phyloP scores from a whole-genome alignment of 139 green algal species.

The Closterium sp. region DNA sequence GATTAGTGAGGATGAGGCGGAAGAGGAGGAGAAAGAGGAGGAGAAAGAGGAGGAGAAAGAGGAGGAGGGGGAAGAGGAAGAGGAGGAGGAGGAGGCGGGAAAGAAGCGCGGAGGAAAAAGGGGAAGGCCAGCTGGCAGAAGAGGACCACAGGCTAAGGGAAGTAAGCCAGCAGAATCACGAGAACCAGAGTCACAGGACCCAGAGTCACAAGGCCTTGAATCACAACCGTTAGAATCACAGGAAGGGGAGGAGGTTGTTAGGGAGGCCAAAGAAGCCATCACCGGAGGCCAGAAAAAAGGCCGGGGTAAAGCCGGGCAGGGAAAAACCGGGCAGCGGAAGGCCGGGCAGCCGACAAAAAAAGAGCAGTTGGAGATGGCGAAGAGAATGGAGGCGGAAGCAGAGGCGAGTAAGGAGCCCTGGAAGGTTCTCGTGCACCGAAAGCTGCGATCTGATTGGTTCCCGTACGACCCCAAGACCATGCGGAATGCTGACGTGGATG shows the following conservation, averaged over 20 bases:
- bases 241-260: background rate
- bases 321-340: background rate
- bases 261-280: background rate
- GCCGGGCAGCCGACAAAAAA: background rate
- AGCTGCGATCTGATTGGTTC: conserved; percentile 25
- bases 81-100: background rate
- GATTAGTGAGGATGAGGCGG: background rate
- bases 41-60: background rate
- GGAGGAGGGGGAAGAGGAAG: background rate
- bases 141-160: background rate
- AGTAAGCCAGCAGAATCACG: background rate
- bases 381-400: background rate
- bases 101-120: conserved; percentile 2
- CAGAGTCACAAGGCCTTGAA: background rate
- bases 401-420: conserved; percentile 17
- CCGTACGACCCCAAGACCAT: conserved; percentile 41
- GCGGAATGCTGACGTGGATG: conserved; percentile 11
- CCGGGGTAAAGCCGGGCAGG: background rate
- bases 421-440: conserved; percentile 35
- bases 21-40: background rate
- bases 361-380: background rate
- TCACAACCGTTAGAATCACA: background rate
- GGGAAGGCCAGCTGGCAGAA: background rate
- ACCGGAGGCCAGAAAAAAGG: background rate
- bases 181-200: background rate